Conservation (phyloP, 2,329 filamentous ascomycete species). For the Fusarium begoniae region DNA sequence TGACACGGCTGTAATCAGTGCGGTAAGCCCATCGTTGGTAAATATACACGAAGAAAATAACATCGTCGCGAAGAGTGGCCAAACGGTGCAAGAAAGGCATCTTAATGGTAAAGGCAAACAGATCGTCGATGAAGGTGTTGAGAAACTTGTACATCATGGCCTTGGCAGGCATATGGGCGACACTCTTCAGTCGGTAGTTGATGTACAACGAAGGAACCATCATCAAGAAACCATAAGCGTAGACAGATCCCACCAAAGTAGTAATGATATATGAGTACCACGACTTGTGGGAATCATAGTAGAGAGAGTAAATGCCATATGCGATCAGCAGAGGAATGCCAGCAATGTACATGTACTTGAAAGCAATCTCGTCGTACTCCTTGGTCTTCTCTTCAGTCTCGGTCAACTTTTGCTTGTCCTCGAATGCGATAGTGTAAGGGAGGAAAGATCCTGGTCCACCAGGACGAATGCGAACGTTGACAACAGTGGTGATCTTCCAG, state of each 20-base stretch:
- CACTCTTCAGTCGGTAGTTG: slow-evolving; percentile 96
- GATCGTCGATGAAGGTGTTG: slow-evolving; percentile 98
- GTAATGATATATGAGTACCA: slow-evolving; percentile 98
- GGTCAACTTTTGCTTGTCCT: slow-evolving; percentile 95
- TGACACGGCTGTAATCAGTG: slow-evolving; percentile 89
- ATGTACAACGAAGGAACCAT: slow-evolving; percentile 98
- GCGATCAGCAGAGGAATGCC: slow-evolving; percentile 89
- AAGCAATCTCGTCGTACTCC: slow-evolving; percentile 97
- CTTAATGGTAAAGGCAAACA: slow-evolving; percentile 99
- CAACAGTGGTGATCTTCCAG: slow-evolving; percentile 97
- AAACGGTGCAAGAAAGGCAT: slow-evolving; percentile 95
- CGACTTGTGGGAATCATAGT: slow-evolving; percentile 95
- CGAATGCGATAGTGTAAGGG: slow-evolving; percentile 84
- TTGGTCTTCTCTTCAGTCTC: slow-evolving; percentile 98
- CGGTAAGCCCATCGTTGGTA: slow-evolving; percentile 96
- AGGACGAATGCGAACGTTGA: slow-evolving; percentile 83
- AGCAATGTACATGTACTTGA: slow-evolving; percentile 94
- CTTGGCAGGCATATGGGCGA: slow-evolving; percentile 96
- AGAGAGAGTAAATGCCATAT: slow-evolving; percentile 89
- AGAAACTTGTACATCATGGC: slow-evolving; percentile 99
- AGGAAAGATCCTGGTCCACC: slow-evolving; percentile 74
- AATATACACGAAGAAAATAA: slow-evolving; percentile 98
- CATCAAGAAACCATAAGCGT: slow-evolving; percentile 98
- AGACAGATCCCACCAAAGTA: slow-evolving; percentile 93
- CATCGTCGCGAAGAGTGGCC: slow-evolving; percentile 90